Evolutionary conservation across 352 stramenopile species (phyloP), one percentile per base, ranked within the genome.

Genomic region (Pythium insidiosum): DNA sequence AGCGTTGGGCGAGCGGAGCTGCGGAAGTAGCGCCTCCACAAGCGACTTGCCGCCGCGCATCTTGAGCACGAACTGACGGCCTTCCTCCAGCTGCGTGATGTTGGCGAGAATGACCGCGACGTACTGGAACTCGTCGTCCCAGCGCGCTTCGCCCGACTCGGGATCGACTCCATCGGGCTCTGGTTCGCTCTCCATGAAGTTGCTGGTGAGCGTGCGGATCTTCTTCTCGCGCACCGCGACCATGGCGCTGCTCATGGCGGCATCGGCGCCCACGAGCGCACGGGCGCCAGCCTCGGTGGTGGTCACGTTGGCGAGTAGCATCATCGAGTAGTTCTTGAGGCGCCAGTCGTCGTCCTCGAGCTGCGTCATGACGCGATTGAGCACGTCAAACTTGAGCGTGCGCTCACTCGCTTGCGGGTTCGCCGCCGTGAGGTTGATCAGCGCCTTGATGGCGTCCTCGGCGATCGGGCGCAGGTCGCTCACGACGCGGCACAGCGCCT

Each of bases 41-140:
- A 94, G 60, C 15, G 77, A 79, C 54, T 73, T 84, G 38, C 58
- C 73, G 42, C 69, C 65, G 41, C 73, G 74, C 46, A 76, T 71
- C 58, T 85, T 85, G 11, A 91, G 63, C 50, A 94, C 28, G 26
- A 94, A 92, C 40, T 66, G 60, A 15, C 81, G 71, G 0, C 81
- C 81, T 56, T 94, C 63, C 26, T 87, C 75, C 30, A 94, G 50
- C 50, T 91, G 79, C 41, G 65, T 88, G 47, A 94, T 84, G 50
- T 94, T 94, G 24, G 78, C 73, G 19, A 94, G 46, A 30, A 94
- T 86, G 56, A 84, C 84, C 0, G 81, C 81, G 20, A 94, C 78
- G 43, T 89, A 94, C 54, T 94, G 79, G 53, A 87, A 94, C 52
- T 90, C 74, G 51, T 94, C 81, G 45, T 94, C 78, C 80, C 80